Base-by-base conservation (phyloP, 2,329 filamentous ascomycete genomes). In the Cadophora luteo-olivacea region DNA sequence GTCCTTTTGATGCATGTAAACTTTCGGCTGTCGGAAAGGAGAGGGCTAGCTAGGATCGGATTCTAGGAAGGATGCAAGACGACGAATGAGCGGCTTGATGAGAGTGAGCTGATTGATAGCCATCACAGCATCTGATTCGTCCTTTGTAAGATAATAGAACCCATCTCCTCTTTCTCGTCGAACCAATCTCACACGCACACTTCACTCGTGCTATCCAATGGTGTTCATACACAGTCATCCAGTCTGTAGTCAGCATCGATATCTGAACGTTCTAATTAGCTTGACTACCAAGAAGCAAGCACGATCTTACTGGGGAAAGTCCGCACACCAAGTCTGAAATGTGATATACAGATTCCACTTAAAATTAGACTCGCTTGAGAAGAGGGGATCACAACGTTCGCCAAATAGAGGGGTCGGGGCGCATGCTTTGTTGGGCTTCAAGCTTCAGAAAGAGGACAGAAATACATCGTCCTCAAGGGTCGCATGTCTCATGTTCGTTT, bases 401-500 rank as follows among this genome's bases (percentile, higher is more conserved):
- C 14, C 4, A 45, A 16, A 49, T 49, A 22, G 45, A 49, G 45
- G 45, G 45, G 45, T 49, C 5, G 45, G 22, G 45, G 45, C 22
- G 19, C 45, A n/a, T 49, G 45, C 45, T 22, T 49, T 49, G 45
- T 49, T 49, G 45, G 45, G 45, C 25, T 38, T 38, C 36, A 38
- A 38, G 12, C 24, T 36, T 52, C 14, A 32, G 19, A 61, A 52
- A 51, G 51, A 54, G 49, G 49, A 33, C 38, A 41, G 33, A 61
- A 49, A 49, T 49, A 49, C 45, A 22, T 49, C 45, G 11, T 6
- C 19, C 24, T n/a, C 41, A 54, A 65, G 32, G 55, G 45, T 48
- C 55, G n/a, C n/a, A 4, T 64, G 65, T 67, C 61, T 68, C 66
- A 68, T 29, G 32, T 54, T 55, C 54, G 66, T 68, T 68, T 68